A percentile compares a stretch with the other conserved stretches of the same genome.
phyloP scores from a whole-genome alignment of 2,329 filamentous ascomycete species.

The Paecilomyces niveus region DNA sequence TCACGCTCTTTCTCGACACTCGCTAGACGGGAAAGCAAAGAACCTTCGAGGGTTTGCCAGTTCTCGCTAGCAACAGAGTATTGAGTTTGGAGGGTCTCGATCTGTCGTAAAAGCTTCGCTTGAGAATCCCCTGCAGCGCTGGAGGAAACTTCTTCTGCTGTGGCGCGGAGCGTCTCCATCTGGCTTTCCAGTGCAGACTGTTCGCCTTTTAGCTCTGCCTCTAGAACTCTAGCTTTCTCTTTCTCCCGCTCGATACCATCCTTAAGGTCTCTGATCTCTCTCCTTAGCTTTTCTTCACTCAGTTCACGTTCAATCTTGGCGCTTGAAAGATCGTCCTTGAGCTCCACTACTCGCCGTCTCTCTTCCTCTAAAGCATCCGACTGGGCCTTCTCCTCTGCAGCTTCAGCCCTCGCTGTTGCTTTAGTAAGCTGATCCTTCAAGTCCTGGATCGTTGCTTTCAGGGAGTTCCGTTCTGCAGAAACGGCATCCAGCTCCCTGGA shows the following conservation, averaged over 20 bases:
- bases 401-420: conserved; percentile 59
- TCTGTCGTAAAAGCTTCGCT: conserved; percentile 82
- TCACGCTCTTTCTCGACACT: conserved; percentile 85
- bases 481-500: conserved; percentile 55
- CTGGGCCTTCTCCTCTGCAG: conserved; percentile 59
- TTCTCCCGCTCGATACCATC: conserved; percentile 67
- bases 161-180: conserved; percentile 75
- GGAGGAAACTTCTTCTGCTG: conserved; percentile 83
- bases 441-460: conserved; percentile 59
- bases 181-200: conserved; percentile 73
- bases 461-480: conserved; percentile 56
- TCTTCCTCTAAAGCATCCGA: conserved; percentile 63
- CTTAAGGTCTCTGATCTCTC: conserved; percentile 63
- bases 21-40: conserved; percentile 67
- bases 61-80: conserved; percentile 93
- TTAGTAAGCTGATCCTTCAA: conserved; percentile 64
- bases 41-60: conserved; percentile 93
- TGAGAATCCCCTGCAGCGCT: conserved; percentile 75
- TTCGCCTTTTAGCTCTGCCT: conserved; percentile 77
- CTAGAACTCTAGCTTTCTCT: conserved; percentile 60
- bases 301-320: conserved; percentile 70
- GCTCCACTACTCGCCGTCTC: conserved; percentile 46
- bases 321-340: conserved; percentile 60
- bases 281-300: conserved; percentile 60
- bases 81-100: conserved; percentile 92